These are phyloP conservation scores for Notholithocarpus densiflorus DNA, from an alignment of 306 rosid species.

Conservation along the genomic window DNA sequence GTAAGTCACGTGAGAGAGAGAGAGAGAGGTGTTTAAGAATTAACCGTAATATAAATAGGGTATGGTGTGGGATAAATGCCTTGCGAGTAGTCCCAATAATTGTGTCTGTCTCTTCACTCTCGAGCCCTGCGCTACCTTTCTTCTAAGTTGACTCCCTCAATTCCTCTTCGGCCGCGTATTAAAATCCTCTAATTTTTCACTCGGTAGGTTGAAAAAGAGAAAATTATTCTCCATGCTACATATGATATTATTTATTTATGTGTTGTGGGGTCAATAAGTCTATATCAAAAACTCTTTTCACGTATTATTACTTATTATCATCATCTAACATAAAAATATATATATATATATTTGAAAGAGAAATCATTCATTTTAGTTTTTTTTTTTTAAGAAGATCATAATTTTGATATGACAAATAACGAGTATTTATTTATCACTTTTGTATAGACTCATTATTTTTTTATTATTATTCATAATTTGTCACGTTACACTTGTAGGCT, in stretches of 20 bases:
- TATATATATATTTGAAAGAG: too few species aligned
- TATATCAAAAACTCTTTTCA: too few species aligned
- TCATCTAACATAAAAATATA: accelerated
- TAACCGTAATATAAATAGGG: conserved; percentile 2
- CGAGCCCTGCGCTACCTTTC: conserved; percentile 59
- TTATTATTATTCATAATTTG: too few species aligned
- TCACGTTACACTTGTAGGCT: too few species aligned
- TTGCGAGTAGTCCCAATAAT: conserved; percentile 33
- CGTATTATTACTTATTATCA: too few species aligned
- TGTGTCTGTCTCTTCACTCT: conserved; percentile 38
- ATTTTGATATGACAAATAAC: accelerated
- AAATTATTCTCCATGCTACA: accelerated
- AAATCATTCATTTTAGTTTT: too few species aligned
- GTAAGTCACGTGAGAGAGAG: not conserved
- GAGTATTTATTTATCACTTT: too few species aligned
- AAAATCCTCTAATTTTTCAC: not conserved
- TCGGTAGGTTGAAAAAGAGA: not conserved
- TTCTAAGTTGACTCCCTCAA: conserved; percentile 18
- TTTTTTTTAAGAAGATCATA: too few species aligned
- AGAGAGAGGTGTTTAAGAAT: not conserved
- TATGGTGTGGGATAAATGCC: not conserved
- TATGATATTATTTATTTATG: too few species aligned
- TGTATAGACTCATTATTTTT: too few species aligned
- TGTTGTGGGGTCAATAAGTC: accelerated
- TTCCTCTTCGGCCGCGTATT: not conserved